Conservation (phyloP, 2,329 filamentous ascomycete genomes). For the Orbilia javanica region DNA sequence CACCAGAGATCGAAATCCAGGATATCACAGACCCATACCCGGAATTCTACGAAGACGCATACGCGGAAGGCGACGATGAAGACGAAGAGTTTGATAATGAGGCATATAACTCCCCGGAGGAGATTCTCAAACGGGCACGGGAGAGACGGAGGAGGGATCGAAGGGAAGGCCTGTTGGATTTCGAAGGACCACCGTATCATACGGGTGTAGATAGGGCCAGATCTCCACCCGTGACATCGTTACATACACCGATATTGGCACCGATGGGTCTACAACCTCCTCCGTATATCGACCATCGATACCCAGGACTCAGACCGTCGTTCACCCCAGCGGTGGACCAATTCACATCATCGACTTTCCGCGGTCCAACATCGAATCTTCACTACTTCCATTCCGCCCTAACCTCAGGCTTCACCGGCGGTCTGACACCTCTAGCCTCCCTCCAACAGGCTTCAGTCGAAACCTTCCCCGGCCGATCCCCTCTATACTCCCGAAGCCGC, state of each 20-base stretch:
- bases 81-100: constrained; percentile 66
- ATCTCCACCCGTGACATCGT: constrained; percentile 38
- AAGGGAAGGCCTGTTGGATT: constrained; percentile 60
- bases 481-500: constrained; percentile 34
- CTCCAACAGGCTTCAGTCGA: constrained; percentile 63
- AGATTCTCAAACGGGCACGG: constrained; percentile 62
- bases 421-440: constrained; percentile 82
- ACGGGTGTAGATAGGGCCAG: constrained; percentile 18
- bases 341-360: constrained; percentile 55
- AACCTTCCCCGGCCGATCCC: constrained; percentile 44
- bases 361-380: constrained; percentile 73
- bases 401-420: constrained; percentile 77
- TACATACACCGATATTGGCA: constrained; percentile 38
- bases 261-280: constrained; percentile 53
- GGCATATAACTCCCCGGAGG: constrained; percentile 61
- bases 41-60: constrained; percentile 92
- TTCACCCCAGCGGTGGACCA: constrained; percentile 60
- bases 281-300: constrained; percentile 54
- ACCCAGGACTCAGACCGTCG: constrained; percentile 57
- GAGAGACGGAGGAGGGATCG: constrained; percentile 63
- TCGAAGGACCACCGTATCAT: constrained; percentile 39
- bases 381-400: constrained; percentile 86
- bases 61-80: constrained; percentile 73
- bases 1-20: constrained; percentile 90
- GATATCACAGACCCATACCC: constrained; percentile 95